Base-by-base conservation (phyloP, 163 green algal species). In the Scenedesmus sp. region DNA sequence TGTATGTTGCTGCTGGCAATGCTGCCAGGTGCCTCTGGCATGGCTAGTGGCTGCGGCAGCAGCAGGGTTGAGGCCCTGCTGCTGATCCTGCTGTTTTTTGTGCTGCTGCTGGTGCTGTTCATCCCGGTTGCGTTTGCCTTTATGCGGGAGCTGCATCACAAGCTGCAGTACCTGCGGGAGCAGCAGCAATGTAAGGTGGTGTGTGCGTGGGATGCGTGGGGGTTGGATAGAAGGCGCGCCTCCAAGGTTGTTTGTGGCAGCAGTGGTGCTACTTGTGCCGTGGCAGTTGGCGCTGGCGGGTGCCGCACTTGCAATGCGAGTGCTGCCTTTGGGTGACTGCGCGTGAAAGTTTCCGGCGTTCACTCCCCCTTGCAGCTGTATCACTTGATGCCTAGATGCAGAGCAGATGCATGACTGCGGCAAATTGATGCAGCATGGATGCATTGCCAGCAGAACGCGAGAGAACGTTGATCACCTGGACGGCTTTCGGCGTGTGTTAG, bases 91-190 rank as follows among this genome's bases (percentile, higher is more conserved):
- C 15, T 76, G 66, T 76, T 34, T 0, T 76, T 76, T 7, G 26
- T 76, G 66, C 66, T 76, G 15, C 66, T 76, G 66, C 66, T 76
- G 66, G 2, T 76, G 66, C 66, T 76, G 16, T 76, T 76, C 66
- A 76, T 76, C 6, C 66, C 66, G 16, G 66, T 76, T 5, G 66
- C 66, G 66, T 76, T 76, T 34, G 66, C 26, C 1, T 76, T 76
- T 7, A 76, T 5, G 15, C 89, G 88, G 34, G 64, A 89, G 54
- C 3, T 92, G 26, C 76, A 64, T 4, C 82, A 89, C 82, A 83
- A 84, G 7, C 84, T 67, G 89, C 89, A 92, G 56, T 83, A 56
- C 46, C 89, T 89, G 60, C 7, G 46, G 16, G 26, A 82, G 89
- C 64, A 55, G 82, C 59, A 83, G 70, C 34, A 46, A 46, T 52